phyloP scores from a whole-genome alignment of 352 stramenopile species.

The Elongisporangium undulatum region DNA sequence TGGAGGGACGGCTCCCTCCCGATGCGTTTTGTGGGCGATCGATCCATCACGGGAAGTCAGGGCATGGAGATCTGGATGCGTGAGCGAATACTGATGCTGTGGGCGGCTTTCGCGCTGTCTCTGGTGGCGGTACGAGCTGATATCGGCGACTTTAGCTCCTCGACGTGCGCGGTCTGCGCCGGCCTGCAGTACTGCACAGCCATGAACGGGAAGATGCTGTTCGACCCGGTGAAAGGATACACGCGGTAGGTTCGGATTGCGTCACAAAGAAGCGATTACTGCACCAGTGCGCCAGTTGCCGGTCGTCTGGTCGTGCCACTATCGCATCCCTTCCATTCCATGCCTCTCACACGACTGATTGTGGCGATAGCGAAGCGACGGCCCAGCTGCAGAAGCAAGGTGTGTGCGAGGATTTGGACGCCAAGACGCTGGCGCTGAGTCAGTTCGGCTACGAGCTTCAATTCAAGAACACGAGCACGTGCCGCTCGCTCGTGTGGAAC shows the following conservation, averaged over 20 bases:
- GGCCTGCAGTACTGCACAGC: constrained; percentile 58
- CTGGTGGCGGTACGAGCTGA: neutral
- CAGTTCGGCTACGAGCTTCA: constrained; percentile 52
- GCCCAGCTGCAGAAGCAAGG: constrained; percentile 65
- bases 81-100: neutral
- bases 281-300: neutral
- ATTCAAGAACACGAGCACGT: constrained; percentile 62
- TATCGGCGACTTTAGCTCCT: constrained; percentile 34
- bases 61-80: neutral
- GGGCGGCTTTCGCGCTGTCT: constrained; percentile 9
- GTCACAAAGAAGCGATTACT: neutral
- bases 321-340: neutral
- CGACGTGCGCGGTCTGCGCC: constrained; percentile 39
- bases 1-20: neutral
- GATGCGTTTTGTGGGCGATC: neutral
- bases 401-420: constrained; percentile 68
- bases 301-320: neutral
- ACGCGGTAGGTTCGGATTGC: constrained; percentile 25
- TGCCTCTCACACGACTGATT: neutral
- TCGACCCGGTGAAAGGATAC: constrained; percentile 61
- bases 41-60: neutral
- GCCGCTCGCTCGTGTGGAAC: constrained; percentile 63
- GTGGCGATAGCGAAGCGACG: constrained; percentile 30
- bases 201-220: constrained; percentile 67
- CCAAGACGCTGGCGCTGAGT: constrained; percentile 47